phyloP scores from a whole-genome alignment of 208 protist genomes.

The Trypanosoma boissoni region DNA sequence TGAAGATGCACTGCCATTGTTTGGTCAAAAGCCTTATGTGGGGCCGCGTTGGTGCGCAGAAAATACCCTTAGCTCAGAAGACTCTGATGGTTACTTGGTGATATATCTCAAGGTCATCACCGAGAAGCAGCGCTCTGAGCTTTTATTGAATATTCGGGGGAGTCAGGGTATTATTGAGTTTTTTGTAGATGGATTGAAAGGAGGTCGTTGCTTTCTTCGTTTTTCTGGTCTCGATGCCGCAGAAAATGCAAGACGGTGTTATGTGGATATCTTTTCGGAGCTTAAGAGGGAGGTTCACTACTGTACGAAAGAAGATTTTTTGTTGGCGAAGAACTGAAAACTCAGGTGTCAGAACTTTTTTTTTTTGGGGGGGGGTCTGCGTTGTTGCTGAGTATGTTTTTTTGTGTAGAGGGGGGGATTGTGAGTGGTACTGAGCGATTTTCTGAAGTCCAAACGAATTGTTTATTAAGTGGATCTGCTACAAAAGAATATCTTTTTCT shows the following conservation, averaged over 20 bases:
- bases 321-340: conserved; percentile 39
- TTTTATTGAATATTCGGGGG: background rate
- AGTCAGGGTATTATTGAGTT: conserved; percentile 11
- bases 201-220: conserved; percentile 61
- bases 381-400: conserved; percentile 3
- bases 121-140: background rate
- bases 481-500: no score
- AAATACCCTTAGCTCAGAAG: background rate
- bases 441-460: no score
- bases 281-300: conserved; percentile 50
- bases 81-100: conserved; percentile 3
- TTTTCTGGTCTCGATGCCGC: conserved; percentile 41
- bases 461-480: no score
- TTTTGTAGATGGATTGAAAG: conserved; percentile 62
- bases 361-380: conserved; percentile 8
- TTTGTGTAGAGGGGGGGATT: conserved; percentile 3
- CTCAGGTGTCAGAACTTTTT: no score
- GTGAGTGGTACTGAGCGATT: no score
- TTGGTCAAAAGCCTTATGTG: conserved; percentile 53
- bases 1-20: conserved; percentile 29
- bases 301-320: conserved; percentile 38
- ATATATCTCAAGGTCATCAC: conserved; percentile 12
- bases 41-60: background rate
- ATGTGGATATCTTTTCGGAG: conserved; percentile 25
- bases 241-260: conserved; percentile 30